Percentiles rank a stretch among this genome's conserved stretches.
phyloP scores from a whole-genome alignment of 352 stramenopile genomes.

The Peronospora farinosa region DNA sequence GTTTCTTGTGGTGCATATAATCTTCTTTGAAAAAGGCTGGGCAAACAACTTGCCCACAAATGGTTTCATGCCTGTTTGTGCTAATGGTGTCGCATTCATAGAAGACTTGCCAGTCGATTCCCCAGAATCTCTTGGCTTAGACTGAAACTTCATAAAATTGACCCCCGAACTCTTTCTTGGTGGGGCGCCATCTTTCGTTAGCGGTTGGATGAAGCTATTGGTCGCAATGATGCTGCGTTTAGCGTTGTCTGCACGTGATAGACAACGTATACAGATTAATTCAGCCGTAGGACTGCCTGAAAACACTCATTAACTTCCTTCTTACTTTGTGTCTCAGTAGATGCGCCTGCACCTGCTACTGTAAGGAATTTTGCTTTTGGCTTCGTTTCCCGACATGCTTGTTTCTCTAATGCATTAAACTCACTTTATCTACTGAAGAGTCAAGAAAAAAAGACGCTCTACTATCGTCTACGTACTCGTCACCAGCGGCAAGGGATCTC shows the following conservation, averaged over 20 bases:
- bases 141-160: slow-evolving; percentile 23
- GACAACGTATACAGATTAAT: neutral
- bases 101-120: neutral
- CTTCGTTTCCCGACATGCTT: slow-evolving; percentile 15
- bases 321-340: slow-evolving; percentile 19
- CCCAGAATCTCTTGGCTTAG: slow-evolving; percentile 7
- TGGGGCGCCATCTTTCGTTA: neutral
- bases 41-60: slow-evolving; percentile 19
- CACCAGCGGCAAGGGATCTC: slow-evolving; percentile 14
- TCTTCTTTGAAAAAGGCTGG: slow-evolving; percentile 11
- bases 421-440: neutral
- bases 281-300: neutral
- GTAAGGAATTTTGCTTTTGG: slow-evolving; percentile 18
- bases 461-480: slow-evolving; percentile 17
- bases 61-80: slow-evolving; percentile 12
- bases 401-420: slow-evolving; percentile 13
- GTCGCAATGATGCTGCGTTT: slow-evolving; percentile 7
- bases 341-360: neutral
- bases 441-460: neutral
- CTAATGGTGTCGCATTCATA: slow-evolving; percentile 5
- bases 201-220: slow-evolving; percentile 16
- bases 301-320: neutral
- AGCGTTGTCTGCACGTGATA: slow-evolving; percentile 3
- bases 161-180: slow-evolving; percentile 16
- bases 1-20: neutral